Evolutionary conservation across 495 filamentous ascomycete genomes (phyloP), one percentile per base, ranked within the genome.

Genomic region (Talaromyces stipitatus): DNA sequence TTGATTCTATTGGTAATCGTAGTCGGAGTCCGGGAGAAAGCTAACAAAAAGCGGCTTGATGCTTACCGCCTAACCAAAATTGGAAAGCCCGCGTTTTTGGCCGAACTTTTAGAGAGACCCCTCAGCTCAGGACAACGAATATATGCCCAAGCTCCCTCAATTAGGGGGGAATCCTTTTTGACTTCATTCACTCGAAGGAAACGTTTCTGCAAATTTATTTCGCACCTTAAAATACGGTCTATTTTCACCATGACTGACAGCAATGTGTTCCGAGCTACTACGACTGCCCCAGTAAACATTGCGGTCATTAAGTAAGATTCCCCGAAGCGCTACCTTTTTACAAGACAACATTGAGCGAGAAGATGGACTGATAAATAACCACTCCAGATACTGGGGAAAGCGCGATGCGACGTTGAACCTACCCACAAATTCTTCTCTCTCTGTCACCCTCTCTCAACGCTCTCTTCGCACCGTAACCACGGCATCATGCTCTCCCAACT

Each of bases 341-440:
- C 29, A 14, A 12, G 12, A 48, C 30, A 28, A 45, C 41, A 26
- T 24, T 58, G n/a, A n/a, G n/a, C n/a, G n/a, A n/a, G n/a, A n/a
- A n/a, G n/a, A n/a, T n/a, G n/a, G n/a, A 23, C 69, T 72, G 61
- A 78, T 62, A 26, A 18, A 27, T 53, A 4, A 38, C 29, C 27
- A 28, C n/a, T n/a, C n/a, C 64, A 95, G 90, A 72, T 98, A 98
- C 79, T 98, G 94, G 94, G 94, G 94, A 59, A 97, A 97, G 74
- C 89, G 94, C 45, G 90, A 97, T 74, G 69, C 88, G 16, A 87
- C 85, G 61, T 82, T 97, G 57, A 97, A 99, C 71, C 85, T 97
- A 61, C 95, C 94, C 32, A 97, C 95, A 62, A 97, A 98, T 77
- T 94, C 90, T 54, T 98, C 94, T 57, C 85, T 98, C 66, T 92